Evolutionary conservation across 1,284 basidiomycete genomes (phyloP).

Genomic region (Tilletia horrida): DNA sequence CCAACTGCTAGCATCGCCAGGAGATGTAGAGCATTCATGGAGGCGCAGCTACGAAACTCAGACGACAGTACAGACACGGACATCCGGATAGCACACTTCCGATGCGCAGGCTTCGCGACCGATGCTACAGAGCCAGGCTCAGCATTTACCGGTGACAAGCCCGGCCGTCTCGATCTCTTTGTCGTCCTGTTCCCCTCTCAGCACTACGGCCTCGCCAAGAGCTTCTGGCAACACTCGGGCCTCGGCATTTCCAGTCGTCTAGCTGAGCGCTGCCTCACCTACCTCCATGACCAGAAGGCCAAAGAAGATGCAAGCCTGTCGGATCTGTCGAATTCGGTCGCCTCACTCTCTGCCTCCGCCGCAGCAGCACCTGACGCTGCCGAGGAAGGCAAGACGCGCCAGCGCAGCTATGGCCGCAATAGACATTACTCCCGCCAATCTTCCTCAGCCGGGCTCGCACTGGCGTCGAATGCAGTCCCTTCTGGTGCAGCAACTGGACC

Average conservation of each 20-base stretch:
- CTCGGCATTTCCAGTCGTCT: conserved; percentile 82
- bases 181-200: conserved; percentile 72
- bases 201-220: conserved; percentile 72
- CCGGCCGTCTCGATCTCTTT: conserved; percentile 53
- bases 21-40: conserved; percentile 47
- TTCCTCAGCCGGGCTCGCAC: background rate
- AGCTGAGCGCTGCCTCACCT: conserved; percentile 74
- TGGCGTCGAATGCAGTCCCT: too few relatives aligned
- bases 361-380: background rate
- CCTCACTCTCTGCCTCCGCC: background rate
- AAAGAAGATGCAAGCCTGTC: too few relatives aligned
- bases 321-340: background rate
- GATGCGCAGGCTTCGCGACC: conserved; percentile 1
- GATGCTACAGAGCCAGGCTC: conserved; percentile 8
- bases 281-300: conserved; percentile 59
- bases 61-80: background rate
- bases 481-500: too few relatives aligned
- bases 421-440: conserved; percentile 31
- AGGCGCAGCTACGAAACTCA: conserved; percentile 29
- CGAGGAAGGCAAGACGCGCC: background rate
- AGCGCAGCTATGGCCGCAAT: conserved; percentile 25
- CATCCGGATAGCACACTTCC: conserved; percentile 22
- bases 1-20: conserved; percentile 42
- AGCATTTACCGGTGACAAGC: background rate
- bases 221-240: conserved; percentile 95